phyloP scores from a whole-genome alignment of 2,329 filamentous ascomycete species.

The Aspergillaceae sp. region DNA sequence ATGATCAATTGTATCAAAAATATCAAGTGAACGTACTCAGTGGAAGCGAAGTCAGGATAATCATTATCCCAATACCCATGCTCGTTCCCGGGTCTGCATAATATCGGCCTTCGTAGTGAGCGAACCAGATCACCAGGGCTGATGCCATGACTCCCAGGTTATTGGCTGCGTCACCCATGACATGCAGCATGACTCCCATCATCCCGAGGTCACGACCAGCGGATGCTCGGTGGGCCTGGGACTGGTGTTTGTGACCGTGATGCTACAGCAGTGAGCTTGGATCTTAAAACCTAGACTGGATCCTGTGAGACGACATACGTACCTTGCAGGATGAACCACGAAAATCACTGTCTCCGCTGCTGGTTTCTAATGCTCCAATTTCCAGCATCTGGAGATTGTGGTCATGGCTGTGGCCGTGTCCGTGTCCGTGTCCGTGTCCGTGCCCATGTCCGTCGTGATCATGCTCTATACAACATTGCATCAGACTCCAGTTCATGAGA shows the following conservation, averaged over 20 bases:
- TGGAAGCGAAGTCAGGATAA: conserved; percentile 55
- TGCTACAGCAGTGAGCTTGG: conserved; percentile 9
- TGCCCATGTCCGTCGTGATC: conserved; percentile 12
- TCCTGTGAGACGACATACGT: background rate
- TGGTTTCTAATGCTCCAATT: background rate
- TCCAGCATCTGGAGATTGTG: background rate
- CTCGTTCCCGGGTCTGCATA: conserved; percentile 65
- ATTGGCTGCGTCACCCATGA: conserved; percentile 65
- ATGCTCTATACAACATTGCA: conserved; percentile 4
- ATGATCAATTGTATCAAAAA: background rate
- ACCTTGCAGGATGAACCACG: background rate
- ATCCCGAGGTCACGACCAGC: conserved; percentile 58
- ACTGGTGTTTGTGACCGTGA: conserved; percentile 18
- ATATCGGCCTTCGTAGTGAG: conserved; percentile 49
- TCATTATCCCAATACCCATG: conserved; percentile 64
- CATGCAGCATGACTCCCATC: conserved; percentile 61
- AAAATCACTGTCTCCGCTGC: background rate
- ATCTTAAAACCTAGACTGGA: background rate
- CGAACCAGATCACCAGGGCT: conserved; percentile 60
- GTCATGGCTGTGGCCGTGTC: background rate
- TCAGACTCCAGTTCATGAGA: background rate
- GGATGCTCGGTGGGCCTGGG: conserved; percentile 14
- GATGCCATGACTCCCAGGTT: conserved; percentile 67
- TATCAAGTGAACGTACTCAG: conserved; percentile 30
- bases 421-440: background rate